Base-by-base conservation (phyloP, 2,329 filamentous ascomycete genomes). In the Beauveria sp. region DNA sequence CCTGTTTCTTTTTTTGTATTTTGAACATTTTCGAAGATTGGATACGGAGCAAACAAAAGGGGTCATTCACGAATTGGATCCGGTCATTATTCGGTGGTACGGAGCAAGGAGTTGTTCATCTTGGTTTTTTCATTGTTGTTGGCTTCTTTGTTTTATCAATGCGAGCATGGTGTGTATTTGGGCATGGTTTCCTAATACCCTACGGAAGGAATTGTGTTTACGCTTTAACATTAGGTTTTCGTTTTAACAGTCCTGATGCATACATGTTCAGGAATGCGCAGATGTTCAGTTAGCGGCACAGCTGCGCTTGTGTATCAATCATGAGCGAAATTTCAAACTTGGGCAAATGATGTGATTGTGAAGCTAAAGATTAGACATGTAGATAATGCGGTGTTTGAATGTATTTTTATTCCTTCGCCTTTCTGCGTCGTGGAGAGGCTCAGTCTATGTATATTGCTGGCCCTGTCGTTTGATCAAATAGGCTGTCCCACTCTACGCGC, bases 121-220 rank as follows among this genome's bases (percentile, higher is more conserved):
- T 16, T 38, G 40, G 9, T 10, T 52, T 50, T 40, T 26, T 24
- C 12, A 20, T n/a, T 26, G 12, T 8, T 51, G 18, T 60, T 22
- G 26, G 45, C 8, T 50, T 60, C 2, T 24, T 53, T 42, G 56
- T 45, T 45, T 24, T 52, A 24, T 38, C 20, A 48, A 60, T 49
- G 57, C 56, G 26, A 60, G 57, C 57, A 60, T 60, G 57, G 57
- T 53, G 9, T 60, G 38, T 60, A 45, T 53, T 60, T 60, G 38
- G 57, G 57, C 57, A 60, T 53, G 49, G 49, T 60, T 53, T 60
- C 57, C 34, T 46, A 60, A 60, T 60, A 60, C 57, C 57, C 57
- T 46, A 51, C 57, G 57, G 57, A 60, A 34, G 57, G 57, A 60
- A 60, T 60, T 60, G 18, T 45, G 40, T 60, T 52, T 60, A 46